Evolutionary conservation across 1,284 basidiomycete species (phyloP).

Genomic region (Trichosporon sp.): DNA sequence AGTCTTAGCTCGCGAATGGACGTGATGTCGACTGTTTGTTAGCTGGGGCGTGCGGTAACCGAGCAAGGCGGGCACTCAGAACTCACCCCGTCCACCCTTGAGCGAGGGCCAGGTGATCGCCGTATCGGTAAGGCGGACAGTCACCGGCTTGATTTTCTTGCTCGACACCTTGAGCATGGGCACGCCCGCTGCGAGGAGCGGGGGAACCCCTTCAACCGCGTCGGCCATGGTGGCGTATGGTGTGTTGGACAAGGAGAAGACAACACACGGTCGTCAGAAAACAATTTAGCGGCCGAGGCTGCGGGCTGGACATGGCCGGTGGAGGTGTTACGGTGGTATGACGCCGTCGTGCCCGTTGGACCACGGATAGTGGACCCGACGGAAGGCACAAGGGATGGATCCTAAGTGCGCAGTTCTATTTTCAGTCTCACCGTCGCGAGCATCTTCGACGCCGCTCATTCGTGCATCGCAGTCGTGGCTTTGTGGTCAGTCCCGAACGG

Average conservation of each 20-base stretch:
- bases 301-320: background rate
- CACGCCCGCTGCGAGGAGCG: constrained; percentile 52
- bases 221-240: constrained; percentile 1
- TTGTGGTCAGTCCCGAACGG: background rate
- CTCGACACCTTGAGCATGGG: constrained; percentile 84
- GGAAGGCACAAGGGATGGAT: background rate
- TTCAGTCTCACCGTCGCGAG: background rate
- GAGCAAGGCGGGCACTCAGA: background rate
- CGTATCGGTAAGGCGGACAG: constrained; percentile 71
- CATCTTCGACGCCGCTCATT: background rate
- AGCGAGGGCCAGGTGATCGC: constrained; percentile 78
- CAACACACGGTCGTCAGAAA: background rate
- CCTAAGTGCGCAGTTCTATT: background rate
- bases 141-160: constrained; percentile 70
- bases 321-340: background rate
- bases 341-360: background rate
- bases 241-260: background rate
- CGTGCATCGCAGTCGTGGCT: background rate
- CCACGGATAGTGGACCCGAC: background rate
- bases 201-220: constrained; percentile 11
- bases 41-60: background rate
- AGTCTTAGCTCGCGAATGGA: constrained; percentile 87
- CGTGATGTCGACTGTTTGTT: constrained; percentile 70
- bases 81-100: constrained; percentile 68
- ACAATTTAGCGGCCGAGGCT: background rate